These are phyloP conservation scores for Paramecium primaurelia DNA, from an alignment of 73 alveolate genomes.

Conservation along the genomic window DNA sequence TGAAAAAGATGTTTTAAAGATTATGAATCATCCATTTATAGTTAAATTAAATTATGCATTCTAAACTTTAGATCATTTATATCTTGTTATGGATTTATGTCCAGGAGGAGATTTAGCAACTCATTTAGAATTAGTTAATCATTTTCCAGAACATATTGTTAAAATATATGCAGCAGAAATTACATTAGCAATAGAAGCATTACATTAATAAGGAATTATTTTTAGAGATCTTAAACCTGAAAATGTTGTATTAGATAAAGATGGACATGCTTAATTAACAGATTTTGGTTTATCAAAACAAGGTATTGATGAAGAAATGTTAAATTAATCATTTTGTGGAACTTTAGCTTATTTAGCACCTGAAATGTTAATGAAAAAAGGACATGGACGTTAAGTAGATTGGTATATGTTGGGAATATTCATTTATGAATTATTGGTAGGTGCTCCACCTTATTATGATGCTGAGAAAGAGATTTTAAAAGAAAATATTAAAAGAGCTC, in stretches of 20 bases:
- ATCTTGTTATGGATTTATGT: conserved; percentile 88
- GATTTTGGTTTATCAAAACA: conserved; percentile 95
- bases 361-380: conserved; percentile 87
- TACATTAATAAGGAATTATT: conserved; percentile 88
- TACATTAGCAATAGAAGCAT: conserved; percentile 86
- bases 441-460: conserved; percentile 61
- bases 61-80: conserved; percentile 82
- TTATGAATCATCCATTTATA: conserved; percentile 91
- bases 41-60: conserved; percentile 92
- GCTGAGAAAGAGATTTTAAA: not conserved
- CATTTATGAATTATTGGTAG: conserved; percentile 93
- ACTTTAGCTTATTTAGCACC: conserved; percentile 95
- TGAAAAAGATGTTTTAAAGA: conserved; percentile 88
- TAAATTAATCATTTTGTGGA: conserved; percentile 70
- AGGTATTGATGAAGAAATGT: conserved; percentile 76
- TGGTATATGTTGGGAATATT: conserved; percentile 88
- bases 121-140: not conserved
- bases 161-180: conserved; percentile 87
- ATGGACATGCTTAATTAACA: conserved; percentile 92
- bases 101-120: conserved; percentile 86
- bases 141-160: conserved; percentile 92
- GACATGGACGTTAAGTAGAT: conserved; percentile 96
- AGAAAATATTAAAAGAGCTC: conserved; percentile 24
- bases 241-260: conserved; percentile 90
- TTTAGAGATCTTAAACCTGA: conserved; percentile 97